phyloP scores from a whole-genome alignment of 805 yeast species.

The Starmera pachycereana region DNA sequence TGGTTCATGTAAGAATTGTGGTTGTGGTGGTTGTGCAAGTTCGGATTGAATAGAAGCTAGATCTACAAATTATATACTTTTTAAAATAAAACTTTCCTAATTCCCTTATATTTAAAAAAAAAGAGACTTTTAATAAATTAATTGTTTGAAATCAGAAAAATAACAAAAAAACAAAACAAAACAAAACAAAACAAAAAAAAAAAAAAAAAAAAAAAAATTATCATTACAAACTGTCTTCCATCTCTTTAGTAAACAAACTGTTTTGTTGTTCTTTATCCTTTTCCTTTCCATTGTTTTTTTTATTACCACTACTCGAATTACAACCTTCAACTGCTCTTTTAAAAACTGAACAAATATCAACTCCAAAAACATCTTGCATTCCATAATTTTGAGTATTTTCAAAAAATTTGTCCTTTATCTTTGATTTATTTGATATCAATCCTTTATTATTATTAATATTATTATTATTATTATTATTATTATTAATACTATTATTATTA shows the following conservation, averaged over 20 bases:
- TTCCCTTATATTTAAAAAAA: too few species aligned
- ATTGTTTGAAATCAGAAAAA: too few species aligned
- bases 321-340: constrained; percentile 31
- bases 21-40: constrained; percentile 79
- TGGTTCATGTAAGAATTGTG: constrained; percentile 67
- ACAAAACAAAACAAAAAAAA: too few species aligned
- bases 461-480: neutral
- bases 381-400: constrained; percentile 10
- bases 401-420: constrained; percentile 4
- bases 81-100: too few species aligned
- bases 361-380: constrained; percentile 40
- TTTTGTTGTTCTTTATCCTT: too few species aligned
- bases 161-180: too few species aligned
- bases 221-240: too few species aligned
- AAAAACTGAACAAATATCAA: constrained; percentile 41
- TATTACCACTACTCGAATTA: constrained; percentile 9
- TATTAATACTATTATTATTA: too few species aligned
- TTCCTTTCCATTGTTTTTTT: neutral
- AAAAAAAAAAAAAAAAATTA: too few species aligned
- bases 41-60: constrained; percentile 34
- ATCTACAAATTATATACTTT: too few species aligned
- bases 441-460: constrained; percentile 2
- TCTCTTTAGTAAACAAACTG: too few species aligned
- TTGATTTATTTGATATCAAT: constrained; percentile 10
- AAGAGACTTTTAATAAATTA: too few species aligned